Base-by-base conservation (phyloP, 2,329 filamentous ascomycete genomes). In the Paramyrothecium sp. region DNA sequence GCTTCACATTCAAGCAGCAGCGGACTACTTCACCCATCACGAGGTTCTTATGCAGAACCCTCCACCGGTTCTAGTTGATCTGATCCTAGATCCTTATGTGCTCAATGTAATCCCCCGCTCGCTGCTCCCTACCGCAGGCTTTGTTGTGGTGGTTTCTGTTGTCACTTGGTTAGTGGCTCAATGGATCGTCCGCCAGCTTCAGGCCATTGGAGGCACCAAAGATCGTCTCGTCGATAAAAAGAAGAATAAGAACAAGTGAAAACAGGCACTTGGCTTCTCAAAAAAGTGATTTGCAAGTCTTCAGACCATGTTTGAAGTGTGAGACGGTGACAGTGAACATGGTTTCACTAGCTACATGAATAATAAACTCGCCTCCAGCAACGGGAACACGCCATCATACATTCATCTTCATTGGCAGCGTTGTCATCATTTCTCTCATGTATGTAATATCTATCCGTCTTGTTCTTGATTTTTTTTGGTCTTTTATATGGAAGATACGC, bases 51-150 rank as follows among this genome's bases (percentile, higher is more conserved):
- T 98, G 94, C 74, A 78, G 52, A 67, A 81, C 60, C 89, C 91
- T 16, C 88, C 88, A 2, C 84, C 87, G 0, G 92, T 98, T 3
- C 78, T 86, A 54, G 89, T 89, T 54, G 94, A 99, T 65, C 74
- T 87, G 72, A 90, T 97, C 66, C 84, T 99, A 22, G 95, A 98
- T 72, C 92, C 92, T 1, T 98, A 89, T 69, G 59, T 96, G 46
- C 75, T 88, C 67, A 95, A 96, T 75, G 69, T 92, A 17, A 80
- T 98, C 54, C 95, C 95, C 13, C 80, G 80, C 54, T 96, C 92
- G 3, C 78, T 98, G 17, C 67, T 89, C 21, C 87, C 90, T 20
- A 94, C 89, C 2, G 85, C 84, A 13, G 76, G 75, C 38, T 96
- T 92, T 72, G 80, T 96, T 55, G 65, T 81, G 3, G 63, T 83